phyloP scores from a whole-genome alignment of 2,329 filamentous ascomycete species.

The Xylaria sp. region DNA sequence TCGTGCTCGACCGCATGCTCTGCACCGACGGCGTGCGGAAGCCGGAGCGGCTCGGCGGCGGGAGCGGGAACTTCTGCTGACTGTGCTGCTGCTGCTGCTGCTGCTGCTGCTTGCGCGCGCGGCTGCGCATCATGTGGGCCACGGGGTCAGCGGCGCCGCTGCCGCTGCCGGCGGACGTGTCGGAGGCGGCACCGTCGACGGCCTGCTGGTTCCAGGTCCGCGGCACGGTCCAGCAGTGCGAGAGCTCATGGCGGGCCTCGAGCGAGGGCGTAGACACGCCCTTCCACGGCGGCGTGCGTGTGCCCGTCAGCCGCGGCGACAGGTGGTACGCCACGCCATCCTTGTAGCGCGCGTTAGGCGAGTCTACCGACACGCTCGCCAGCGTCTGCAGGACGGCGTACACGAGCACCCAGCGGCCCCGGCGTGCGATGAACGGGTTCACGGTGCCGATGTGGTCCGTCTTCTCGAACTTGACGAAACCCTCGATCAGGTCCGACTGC shows the following conservation, averaged over 20 bases:
- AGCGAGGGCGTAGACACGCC: constrained; percentile 43
- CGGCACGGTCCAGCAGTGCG: constrained; percentile 63
- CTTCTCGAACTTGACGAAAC: constrained; percentile 68
- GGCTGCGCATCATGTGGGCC: constrained; percentile 45
- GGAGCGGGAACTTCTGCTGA: constrained; percentile 41
- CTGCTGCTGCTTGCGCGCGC: constrained; percentile 30
- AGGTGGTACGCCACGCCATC: constrained; percentile 67
- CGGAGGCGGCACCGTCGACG: constrained; percentile 41
- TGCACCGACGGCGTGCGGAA: constrained; percentile 31
- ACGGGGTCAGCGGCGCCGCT: constrained; percentile 39
- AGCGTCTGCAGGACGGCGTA: constrained; percentile 71
- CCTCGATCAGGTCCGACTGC: constrained; percentile 65
- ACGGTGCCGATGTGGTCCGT: constrained; percentile 61
- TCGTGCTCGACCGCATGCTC: constrained; percentile 40
- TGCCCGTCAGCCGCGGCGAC: constrained; percentile 63
- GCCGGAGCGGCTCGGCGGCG: constrained; percentile 33
- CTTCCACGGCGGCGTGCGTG: constrained; percentile 67
- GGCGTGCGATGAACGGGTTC: constrained; percentile 66
- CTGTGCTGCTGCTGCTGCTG: no score
- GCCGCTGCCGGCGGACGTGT: constrained; percentile 34
- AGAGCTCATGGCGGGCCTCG: constrained; percentile 61
- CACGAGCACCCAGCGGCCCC: constrained; percentile 70
- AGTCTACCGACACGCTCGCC: constrained; percentile 68
- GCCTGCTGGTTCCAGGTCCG: constrained; percentile 53
- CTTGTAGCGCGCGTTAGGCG: constrained; percentile 63